Conservation (phyloP, 1,139 yeast species). For the Diutina mesorugosa region DNA sequence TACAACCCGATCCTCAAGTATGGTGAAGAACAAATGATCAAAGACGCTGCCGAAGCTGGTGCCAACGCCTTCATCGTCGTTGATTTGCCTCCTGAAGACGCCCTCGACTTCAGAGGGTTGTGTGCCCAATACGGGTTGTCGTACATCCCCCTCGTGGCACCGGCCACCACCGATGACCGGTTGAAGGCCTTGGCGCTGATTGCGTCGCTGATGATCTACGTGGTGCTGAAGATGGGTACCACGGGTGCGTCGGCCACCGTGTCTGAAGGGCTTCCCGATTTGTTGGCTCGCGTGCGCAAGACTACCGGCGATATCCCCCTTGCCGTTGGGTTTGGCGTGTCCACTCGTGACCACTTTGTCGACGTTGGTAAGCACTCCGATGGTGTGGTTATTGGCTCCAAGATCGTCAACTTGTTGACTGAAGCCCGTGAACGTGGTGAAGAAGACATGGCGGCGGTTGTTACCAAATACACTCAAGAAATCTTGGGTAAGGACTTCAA, state of each 20-base stretch:
- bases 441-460: constrained; percentile 16
- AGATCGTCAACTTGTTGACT: constrained; percentile 57
- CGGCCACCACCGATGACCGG: constrained; percentile 88
- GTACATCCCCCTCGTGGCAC: constrained; percentile 90
- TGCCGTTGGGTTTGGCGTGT: constrained; percentile 96
- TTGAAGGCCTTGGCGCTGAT: constrained; percentile 64
- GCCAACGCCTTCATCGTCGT: constrained; percentile 92
- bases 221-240: constrained; percentile 94
- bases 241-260: constrained; percentile 77
- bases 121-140: constrained; percentile 63
- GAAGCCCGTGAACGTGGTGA: constrained; percentile 47
- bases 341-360: constrained; percentile 81
- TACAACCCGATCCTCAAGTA: constrained; percentile 86
- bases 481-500: constrained; percentile 50
- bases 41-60: constrained; percentile 74
- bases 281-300: constrained; percentile 65
- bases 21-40: constrained; percentile 75
- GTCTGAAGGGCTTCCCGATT: constrained; percentile 48
- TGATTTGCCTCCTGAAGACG: constrained; percentile 97
- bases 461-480: constrained; percentile 52
- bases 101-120: constrained; percentile 65
- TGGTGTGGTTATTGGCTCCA: constrained; percentile 94
- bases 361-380: constrained; percentile 72
- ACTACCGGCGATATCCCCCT: constrained; percentile 64
- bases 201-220: constrained; percentile 92